Conservation (phyloP, 345 rosid species). For the Kandelia obovata region DNA sequence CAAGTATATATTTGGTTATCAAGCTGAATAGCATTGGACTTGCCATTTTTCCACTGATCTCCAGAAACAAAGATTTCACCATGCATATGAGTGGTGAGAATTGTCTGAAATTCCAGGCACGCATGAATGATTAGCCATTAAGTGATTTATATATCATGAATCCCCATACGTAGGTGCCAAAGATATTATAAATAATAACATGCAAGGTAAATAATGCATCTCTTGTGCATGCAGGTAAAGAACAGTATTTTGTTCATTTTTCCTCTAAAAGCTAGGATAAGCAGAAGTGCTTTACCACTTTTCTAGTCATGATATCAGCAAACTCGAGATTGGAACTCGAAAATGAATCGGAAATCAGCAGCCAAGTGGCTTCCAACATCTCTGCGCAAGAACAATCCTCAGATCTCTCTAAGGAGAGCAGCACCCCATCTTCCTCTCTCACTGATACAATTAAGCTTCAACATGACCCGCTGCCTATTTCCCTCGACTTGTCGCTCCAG, state of each 20-base stretch:
- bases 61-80: too few species aligned
- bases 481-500: constrained; percentile 68
- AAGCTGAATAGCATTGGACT: too few species aligned
- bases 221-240: constrained; percentile 15
- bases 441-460: constrained; percentile 20
- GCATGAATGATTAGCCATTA: not conserved
- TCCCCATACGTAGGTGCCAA: not conserved
- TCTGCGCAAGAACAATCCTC: constrained; percentile 30
- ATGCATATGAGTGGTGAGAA: too few species aligned
- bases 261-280: not conserved
- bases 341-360: constrained; percentile 41
- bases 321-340: constrained; percentile 33
- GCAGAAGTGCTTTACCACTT: not conserved
- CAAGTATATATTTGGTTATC: too few species aligned
- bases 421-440: constrained; percentile 33
- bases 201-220: not conserved
- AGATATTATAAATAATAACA: not conserved
- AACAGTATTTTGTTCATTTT: not conserved
- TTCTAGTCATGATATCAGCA: constrained; percentile 22
- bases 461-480: constrained; percentile 32
- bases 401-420: constrained; percentile 34
- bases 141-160: too few species aligned
- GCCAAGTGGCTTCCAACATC: constrained; percentile 33
- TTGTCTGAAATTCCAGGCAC: too few species aligned
- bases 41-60: too few species aligned